phyloP scores from a whole-genome alignment of 768 basidiomycete species.

The Kwoniella sp. region DNA sequence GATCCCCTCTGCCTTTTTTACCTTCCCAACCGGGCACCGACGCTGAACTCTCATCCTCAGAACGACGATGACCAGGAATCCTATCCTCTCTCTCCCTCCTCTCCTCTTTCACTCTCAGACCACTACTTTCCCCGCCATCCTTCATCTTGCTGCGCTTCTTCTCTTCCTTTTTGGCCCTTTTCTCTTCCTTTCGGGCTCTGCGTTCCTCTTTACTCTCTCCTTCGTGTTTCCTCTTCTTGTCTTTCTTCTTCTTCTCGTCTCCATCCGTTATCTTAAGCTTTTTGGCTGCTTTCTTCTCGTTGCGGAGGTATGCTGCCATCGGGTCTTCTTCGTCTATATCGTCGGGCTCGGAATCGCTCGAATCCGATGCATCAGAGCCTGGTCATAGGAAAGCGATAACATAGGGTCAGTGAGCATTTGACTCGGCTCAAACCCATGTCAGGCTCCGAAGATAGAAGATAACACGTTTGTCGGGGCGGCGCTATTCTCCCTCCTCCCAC shows the following conservation, averaged over 20 bases:
- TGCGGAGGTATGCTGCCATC: conserved; percentile 88
- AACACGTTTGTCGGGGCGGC: too few relatives aligned
- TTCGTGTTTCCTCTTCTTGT: conserved; percentile 61
- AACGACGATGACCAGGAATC: not conserved
- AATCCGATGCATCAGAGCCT: conserved; percentile 23
- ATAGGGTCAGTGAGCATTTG: not conserved
- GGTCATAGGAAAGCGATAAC: not conserved
- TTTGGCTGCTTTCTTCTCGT: conserved; percentile 61
- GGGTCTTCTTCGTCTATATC: conserved; percentile 94
- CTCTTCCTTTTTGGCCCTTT: conserved; percentile 65
- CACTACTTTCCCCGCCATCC: too few relatives aligned
- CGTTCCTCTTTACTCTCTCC: conserved; percentile 69
- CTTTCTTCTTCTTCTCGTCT: conserved; percentile 63
- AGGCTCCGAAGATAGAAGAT: too few relatives aligned
- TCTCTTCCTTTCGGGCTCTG: conserved; percentile 71
- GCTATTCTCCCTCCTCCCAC: too few relatives aligned
- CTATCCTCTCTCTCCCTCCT: conserved; percentile 7
- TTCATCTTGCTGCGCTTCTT: too few relatives aligned
- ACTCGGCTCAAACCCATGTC: too few relatives aligned
- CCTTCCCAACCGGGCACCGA: not conserved
- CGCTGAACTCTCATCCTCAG: conserved; percentile 1
- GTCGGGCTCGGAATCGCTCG: conserved; percentile 44
- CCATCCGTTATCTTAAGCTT: conserved; percentile 60
- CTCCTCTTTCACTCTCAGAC: conserved; percentile 12
- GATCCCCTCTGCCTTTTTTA: conserved; percentile 24